Conservation (phyloP, 257 asterid genomes). For the Solanum clarkiae region DNA sequence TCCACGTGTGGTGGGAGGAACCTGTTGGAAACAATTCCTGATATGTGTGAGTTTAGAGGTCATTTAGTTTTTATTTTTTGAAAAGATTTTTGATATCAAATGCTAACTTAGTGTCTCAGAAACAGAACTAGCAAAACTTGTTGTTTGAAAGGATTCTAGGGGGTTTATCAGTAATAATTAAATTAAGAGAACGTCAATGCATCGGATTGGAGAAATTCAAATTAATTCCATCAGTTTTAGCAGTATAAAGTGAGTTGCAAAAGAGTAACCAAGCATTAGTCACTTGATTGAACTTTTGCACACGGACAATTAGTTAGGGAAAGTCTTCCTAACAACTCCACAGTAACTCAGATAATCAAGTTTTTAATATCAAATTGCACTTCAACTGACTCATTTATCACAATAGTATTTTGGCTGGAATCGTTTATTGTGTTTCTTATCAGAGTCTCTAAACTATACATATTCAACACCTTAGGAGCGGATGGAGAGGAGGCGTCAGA, state of each 20-base stretch:
- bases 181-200: background rate
- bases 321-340: background rate
- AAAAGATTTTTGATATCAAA: background rate
- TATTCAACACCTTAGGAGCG: conserved; percentile 49
- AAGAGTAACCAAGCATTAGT: background rate
- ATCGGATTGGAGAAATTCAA: background rate
- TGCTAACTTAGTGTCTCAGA: background rate
- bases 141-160: background rate
- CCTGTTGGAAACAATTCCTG: background rate
- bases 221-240: background rate
- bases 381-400: background rate
- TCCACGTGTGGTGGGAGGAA: background rate
- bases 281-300: background rate
- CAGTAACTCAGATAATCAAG: background rate
- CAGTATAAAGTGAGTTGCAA: background rate
- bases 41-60: background rate
- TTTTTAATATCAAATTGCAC: background rate
- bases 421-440: background rate
- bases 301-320: background rate
- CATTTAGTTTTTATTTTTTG: background rate
- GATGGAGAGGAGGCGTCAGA: conserved; percentile 87
- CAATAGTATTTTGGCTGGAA: background rate
- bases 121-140: background rate
- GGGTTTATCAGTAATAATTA: background rate
- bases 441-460: background rate